These are phyloP conservation scores for Turnera subulata DNA, from an alignment of 345 rosid genomes.

Conservation along the genomic window DNA sequence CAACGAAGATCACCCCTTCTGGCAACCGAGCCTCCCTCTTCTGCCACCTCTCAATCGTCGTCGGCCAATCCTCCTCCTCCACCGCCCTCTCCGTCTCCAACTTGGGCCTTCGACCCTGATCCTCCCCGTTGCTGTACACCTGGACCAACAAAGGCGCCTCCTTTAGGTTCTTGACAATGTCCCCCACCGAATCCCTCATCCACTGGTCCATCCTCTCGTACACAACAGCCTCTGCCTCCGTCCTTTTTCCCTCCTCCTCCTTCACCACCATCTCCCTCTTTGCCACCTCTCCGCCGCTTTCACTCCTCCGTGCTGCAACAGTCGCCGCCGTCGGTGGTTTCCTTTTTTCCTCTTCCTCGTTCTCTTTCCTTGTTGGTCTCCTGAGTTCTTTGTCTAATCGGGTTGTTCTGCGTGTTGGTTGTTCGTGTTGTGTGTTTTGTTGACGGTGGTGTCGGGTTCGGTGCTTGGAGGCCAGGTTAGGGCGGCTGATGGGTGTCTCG, in stretches of 20 bases:
- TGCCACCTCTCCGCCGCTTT: too few species aligned
- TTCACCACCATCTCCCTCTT: too few species aligned
- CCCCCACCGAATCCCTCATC: conserved; percentile 9
- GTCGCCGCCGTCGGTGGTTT: too few species aligned
- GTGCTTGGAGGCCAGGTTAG: too few species aligned
- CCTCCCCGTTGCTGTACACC: conserved; percentile 37
- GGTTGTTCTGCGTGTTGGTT: too few species aligned
- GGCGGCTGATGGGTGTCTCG: too few species aligned
- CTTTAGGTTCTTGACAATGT: conserved; percentile 1
- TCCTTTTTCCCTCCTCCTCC: background rate
- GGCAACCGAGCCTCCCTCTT: conserved; percentile 46
- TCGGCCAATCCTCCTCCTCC: conserved; percentile 45
- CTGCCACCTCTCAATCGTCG: conserved; percentile 44
- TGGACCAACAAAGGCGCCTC: conserved; percentile 40
- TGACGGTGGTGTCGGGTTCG: too few species aligned
- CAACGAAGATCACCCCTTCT: conserved; percentile 73
- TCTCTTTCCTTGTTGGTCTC: too few species aligned
- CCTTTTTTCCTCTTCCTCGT: too few species aligned
- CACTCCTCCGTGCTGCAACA: too few species aligned
- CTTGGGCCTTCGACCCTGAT: conserved; percentile 19
- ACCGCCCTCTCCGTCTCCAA: conserved; percentile 38
- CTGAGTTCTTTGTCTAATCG: too few species aligned
- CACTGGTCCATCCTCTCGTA: background rate
- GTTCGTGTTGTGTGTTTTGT: too few species aligned
- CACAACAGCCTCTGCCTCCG: background rate